These are phyloP conservation scores for Phyllosticta capitalensis DNA, from an alignment of 2,329 filamentous ascomycete species.

Conservation along the genomic window DNA sequence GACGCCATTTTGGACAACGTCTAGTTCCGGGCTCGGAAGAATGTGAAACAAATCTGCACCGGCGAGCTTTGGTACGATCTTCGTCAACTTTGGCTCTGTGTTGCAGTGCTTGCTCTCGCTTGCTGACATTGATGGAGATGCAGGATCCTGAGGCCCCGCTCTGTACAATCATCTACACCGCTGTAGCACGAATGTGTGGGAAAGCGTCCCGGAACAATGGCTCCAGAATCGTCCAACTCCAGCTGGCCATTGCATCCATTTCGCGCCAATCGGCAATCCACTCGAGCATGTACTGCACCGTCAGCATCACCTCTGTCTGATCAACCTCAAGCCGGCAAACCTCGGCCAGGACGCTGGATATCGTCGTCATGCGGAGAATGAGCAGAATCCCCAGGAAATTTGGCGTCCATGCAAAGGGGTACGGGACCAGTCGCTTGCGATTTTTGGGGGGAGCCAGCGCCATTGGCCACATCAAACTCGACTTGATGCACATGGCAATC, in stretches of 20 bases:
- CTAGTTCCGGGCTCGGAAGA: background rate
- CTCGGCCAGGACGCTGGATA: constrained; percentile 40
- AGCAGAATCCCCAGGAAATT: constrained; percentile 51
- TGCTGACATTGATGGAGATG: background rate
- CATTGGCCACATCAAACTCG: constrained; percentile 52
- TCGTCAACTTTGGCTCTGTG: background rate
- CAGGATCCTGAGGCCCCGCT: background rate
- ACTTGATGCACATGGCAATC: constrained; percentile 48
- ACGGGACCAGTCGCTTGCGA: constrained; percentile 50
- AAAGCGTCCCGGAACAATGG: constrained; percentile 7
- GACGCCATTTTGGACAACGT: background rate
- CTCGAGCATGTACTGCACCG: constrained; percentile 45
- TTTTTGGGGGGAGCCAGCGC: constrained; percentile 47
- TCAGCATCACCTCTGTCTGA: constrained; percentile 39
- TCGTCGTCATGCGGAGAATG: constrained; percentile 45
- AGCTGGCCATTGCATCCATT: constrained; percentile 45
- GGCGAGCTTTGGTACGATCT: background rate
- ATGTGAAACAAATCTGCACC: background rate
- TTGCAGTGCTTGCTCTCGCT: background rate
- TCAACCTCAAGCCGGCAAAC: constrained; percentile 44
- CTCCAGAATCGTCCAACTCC: constrained; percentile 38
- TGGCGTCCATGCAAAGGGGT: constrained; percentile 53
- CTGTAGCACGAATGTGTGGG: background rate
- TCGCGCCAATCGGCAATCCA: constrained; percentile 51
- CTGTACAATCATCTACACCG: background rate